A percentile compares a stretch with the other conserved stretches of the same genome.
Evolutionary conservation across 1,284 basidiomycete species (phyloP).

Genomic region (Fomitopsis pinicola): DNA sequence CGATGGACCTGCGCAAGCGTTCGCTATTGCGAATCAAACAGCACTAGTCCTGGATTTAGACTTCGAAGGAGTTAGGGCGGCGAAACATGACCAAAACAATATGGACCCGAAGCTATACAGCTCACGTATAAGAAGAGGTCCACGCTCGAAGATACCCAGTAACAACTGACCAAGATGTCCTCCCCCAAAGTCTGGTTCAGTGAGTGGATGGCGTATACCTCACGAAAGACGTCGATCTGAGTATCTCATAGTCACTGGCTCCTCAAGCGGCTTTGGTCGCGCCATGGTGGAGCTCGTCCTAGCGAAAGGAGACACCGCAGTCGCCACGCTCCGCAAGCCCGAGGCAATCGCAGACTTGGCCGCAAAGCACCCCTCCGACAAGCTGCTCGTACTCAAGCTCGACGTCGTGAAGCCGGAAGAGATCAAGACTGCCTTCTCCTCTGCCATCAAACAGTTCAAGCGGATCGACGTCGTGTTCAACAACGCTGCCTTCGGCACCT

Average conservation of each 20-base stretch:
- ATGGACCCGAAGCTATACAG: no score
- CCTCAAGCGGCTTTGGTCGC: constrained; percentile 30
- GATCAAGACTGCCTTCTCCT: constrained; percentile 30
- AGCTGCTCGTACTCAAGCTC: constrained; percentile 33
- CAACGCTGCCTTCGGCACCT: constrained; percentile 32
- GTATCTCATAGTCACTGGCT: constrained; percentile 23
- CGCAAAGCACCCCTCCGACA: constrained; percentile 10
- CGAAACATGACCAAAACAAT: background rate
- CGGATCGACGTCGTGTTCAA: constrained; percentile 41
- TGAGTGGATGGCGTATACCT: background rate
- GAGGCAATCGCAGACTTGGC: constrained; percentile 18
- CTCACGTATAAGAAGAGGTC: background rate
- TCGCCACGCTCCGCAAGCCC: constrained; percentile 28
- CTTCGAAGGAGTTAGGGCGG: no score
- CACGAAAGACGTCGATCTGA: background rate
- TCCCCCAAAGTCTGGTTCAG: constrained; percentile 14
- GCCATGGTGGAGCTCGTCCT: constrained; percentile 22
- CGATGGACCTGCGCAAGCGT: no score
- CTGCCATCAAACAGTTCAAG: constrained; percentile 30
- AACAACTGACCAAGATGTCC: background rate
- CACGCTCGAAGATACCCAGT: background rate
- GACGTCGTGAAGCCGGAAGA: constrained; percentile 33
- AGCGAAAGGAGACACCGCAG: constrained; percentile 25
- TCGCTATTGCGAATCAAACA: no score
- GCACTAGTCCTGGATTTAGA: no score